These are phyloP conservation scores for Pseudohyphozyma bogoriensis DNA, from an alignment of 768 basidiomycete genomes.

Conservation along the genomic window DNA sequence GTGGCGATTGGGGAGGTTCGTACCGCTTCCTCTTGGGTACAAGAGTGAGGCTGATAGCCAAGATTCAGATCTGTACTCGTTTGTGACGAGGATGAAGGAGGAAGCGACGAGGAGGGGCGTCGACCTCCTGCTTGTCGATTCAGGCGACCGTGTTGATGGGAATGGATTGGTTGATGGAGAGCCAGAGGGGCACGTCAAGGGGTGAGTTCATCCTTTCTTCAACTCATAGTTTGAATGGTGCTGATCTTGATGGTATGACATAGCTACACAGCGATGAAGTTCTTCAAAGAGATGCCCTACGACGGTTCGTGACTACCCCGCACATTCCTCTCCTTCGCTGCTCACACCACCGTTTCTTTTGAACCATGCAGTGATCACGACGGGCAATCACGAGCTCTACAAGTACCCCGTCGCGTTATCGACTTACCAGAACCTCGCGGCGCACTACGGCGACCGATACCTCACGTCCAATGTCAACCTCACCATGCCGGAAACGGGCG, in stretches of 20 bases:
- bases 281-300: conserved; percentile 62
- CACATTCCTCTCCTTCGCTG: too few relatives aligned
- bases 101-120: conserved; percentile 59
- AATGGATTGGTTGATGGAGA: conserved; percentile 70
- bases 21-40: background rate
- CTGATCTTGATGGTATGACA: background rate
- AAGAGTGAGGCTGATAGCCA: background rate
- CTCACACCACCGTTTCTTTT: too few relatives aligned
- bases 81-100: conserved; percentile 69
- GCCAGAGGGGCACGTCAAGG: conserved; percentile 44
- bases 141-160: conserved; percentile 44
- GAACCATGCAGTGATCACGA: conserved; percentile 64
- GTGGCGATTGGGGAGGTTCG: conserved; percentile 38
- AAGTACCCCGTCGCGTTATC: conserved; percentile 33
- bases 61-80: conserved; percentile 67
- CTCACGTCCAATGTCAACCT: conserved; percentile 80
- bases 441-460: conserved; percentile 59
- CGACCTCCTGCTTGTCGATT: conserved; percentile 69
- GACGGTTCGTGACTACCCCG: too few relatives aligned
- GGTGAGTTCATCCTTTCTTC: background rate
- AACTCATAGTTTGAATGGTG: background rate
- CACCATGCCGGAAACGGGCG: conserved; percentile 45
- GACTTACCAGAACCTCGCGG: conserved; percentile 56
- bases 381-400: conserved; percentile 70
- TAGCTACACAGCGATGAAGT: conserved; percentile 54